Conservation (phyloP, 2,329 filamentous ascomycete species). For the Clonostachys byssicola region DNA sequence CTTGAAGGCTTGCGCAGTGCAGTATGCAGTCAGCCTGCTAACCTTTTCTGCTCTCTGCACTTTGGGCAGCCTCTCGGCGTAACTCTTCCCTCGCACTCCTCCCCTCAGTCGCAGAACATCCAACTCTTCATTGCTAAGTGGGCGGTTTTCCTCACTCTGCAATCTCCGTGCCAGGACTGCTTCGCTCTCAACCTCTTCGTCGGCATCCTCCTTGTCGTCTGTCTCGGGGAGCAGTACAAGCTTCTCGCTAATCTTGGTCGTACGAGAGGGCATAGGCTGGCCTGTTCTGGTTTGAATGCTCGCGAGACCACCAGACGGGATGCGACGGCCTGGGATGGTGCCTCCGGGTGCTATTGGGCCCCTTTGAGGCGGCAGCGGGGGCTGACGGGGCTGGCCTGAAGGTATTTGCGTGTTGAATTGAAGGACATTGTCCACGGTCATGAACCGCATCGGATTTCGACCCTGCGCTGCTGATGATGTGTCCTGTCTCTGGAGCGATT, state of each 20-base stretch:
- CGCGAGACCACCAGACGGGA: slow-evolving; percentile 31
- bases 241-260: slow-evolving; percentile 94
- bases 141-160: slow-evolving; percentile 57
- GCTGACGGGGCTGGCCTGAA: slow-evolving; percentile 81
- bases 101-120: slow-evolving; percentile 59
- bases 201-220: slow-evolving; percentile 50
- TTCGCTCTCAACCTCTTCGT: slow-evolving; percentile 46
- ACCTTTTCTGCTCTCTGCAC: slow-evolving; percentile 81
- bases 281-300: slow-evolving; percentile 37
- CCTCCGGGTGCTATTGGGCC: slow-evolving; percentile 10
- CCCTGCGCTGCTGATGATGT: slow-evolving; percentile 18
- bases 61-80: slow-evolving; percentile 90
- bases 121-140: slow-evolving; percentile 64
- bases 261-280: slow-evolving; percentile 71
- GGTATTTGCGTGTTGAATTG: slow-evolving; percentile 94
- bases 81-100: slow-evolving; percentile 73
- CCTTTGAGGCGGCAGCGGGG: slow-evolving; percentile 43
- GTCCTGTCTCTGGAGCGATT: slow-evolving; percentile 23
- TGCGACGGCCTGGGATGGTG: slow-evolving; percentile 13
- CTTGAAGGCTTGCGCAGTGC: slow-evolving; percentile 91
- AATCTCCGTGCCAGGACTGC: slow-evolving; percentile 25
- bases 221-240: slow-evolving; percentile 91
- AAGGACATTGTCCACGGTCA: slow-evolving; percentile 90
- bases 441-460: slow-evolving; percentile 61
- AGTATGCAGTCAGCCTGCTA: slow-evolving; percentile 89